A percentile compares a stretch with the other conserved stretches of the same genome.
phyloP scores from a whole-genome alignment of 805 yeast species.

The Lipomyces yamadae region DNA sequence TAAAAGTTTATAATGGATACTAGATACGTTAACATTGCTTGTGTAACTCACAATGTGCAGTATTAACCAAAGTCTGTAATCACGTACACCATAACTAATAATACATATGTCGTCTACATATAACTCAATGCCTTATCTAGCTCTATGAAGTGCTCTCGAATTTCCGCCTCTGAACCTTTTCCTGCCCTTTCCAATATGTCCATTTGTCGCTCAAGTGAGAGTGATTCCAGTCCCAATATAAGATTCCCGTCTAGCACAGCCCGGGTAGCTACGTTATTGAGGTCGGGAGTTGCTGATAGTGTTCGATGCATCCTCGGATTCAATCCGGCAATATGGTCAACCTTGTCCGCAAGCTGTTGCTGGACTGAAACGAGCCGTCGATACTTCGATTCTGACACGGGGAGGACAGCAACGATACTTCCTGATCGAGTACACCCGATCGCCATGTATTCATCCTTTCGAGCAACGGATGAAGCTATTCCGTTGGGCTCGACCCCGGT shows the following conservation, averaged over 20 bases:
- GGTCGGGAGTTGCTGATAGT: slow-evolving; percentile 15
- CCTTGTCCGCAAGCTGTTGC: slow-evolving; percentile 83
- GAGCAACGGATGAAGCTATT: slow-evolving; percentile 19
- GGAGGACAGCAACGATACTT: slow-evolving; percentile 70
- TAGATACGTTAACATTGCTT: not conserved
- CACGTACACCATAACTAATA: not conserved
- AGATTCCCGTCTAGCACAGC: slow-evolving; percentile 34
- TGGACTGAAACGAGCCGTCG: slow-evolving; percentile 83
- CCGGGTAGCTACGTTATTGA: slow-evolving; percentile 23
- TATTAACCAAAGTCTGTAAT: not conserved
- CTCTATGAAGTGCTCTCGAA: slow-evolving; percentile 34
- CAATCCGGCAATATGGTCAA: slow-evolving; percentile 72
- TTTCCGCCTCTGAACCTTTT: slow-evolving; percentile 27
- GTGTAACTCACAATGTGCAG: not conserved
- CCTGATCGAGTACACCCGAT: slow-evolving; percentile 83
- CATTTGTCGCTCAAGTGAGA: slow-evolving; percentile 27
- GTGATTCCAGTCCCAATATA: slow-evolving; percentile 18
- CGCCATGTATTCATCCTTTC: slow-evolving; percentile 50
- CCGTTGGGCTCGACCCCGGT: not conserved
- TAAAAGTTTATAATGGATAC: not conserved
- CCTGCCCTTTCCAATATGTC: slow-evolving; percentile 35
- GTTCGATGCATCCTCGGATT: slow-evolving; percentile 59
- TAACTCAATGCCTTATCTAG: slow-evolving; percentile 34
- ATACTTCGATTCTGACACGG: slow-evolving; percentile 74
- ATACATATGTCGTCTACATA: slow-evolving; percentile 14